phyloP scores from a whole-genome alignment of 2,329 filamentous ascomycete genomes.

The Myriosclerotinia scirpicola region DNA sequence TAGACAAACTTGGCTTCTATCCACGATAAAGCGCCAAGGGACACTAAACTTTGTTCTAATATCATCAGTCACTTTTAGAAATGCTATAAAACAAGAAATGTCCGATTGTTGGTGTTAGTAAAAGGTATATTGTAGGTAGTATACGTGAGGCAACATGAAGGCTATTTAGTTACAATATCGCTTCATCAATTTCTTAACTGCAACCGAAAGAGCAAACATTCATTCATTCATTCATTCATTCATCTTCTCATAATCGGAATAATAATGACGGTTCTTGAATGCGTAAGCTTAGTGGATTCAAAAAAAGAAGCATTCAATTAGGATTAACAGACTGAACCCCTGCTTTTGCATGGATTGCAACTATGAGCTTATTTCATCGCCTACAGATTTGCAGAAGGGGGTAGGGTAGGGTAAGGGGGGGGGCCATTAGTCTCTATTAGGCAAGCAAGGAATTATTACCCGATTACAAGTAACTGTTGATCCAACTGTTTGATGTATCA shows the following conservation, averaged over 20 bases:
- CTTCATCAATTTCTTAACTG: neutral
- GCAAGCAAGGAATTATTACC: neutral
- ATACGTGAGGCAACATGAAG: neutral
- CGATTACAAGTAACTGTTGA: constrained; percentile 2
- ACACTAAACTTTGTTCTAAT: constrained; percentile 15
- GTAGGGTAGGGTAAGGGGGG: too few relatives aligned
- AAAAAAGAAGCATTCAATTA: constrained; percentile 9
- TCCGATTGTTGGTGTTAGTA: neutral
- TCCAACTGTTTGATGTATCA: neutral
- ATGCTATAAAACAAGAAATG: neutral
- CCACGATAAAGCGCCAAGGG: neutral
- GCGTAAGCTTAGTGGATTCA: constrained; percentile 21
- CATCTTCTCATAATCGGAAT: neutral
- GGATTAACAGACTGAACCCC: constrained; percentile 11
- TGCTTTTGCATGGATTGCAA: neutral
- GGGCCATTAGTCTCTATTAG: constrained; percentile 9
- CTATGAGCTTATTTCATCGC: constrained; percentile 20
- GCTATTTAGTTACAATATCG: neutral
- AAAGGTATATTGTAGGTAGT: neutral
- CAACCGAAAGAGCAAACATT: neutral
- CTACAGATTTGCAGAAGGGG: constrained; percentile 11
- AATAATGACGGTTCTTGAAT: constrained; percentile 14
- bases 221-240: too few relatives aligned
- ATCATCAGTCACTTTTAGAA: neutral
- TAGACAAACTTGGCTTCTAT: neutral